Conservation (phyloP, 2,329 filamentous ascomycete species). For the Diaporthe citriasiana region DNA sequence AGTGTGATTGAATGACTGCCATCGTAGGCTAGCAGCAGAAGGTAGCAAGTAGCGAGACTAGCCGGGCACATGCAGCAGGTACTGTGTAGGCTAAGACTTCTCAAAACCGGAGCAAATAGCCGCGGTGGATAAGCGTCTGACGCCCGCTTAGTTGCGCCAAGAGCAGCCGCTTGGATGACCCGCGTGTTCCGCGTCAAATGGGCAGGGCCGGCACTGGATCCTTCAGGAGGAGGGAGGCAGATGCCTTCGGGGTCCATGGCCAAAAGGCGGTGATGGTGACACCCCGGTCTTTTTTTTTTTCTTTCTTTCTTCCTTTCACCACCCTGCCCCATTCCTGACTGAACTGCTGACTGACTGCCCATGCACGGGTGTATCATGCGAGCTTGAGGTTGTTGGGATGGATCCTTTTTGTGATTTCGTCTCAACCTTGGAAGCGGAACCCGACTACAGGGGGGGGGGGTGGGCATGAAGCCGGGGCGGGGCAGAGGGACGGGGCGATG, state of each 20-base stretch:
- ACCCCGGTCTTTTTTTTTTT: too few species aligned
- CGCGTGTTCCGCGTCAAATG: neutral
- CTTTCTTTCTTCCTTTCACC: too few species aligned
- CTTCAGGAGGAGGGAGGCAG: conserved; percentile 4
- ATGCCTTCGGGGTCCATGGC: neutral
- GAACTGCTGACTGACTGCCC: conserved; percentile 6
- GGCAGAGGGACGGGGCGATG: neutral
- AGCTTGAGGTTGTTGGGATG: neutral
- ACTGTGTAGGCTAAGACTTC: too few species aligned
- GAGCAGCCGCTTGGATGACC: neutral
- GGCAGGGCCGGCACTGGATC: conserved; percentile 13
- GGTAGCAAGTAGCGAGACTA: neutral
- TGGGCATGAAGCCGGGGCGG: neutral
- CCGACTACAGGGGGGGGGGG: neutral
- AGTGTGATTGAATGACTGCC: neutral
- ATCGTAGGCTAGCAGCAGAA: neutral
- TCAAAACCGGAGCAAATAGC: neutral
- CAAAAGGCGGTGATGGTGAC: too few species aligned
- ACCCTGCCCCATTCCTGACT: neutral
- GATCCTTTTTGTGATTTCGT: neutral
- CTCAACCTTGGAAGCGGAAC: conserved; percentile 15
- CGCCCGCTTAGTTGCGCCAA: conserved; percentile 39
- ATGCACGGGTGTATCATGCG: neutral
- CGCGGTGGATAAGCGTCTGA: conserved; percentile 41
- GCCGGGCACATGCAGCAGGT: neutral